Evolutionary conservation across 106 monocot genomes (phyloP).

Genomic region (Narthecium ossifragum): DNA sequence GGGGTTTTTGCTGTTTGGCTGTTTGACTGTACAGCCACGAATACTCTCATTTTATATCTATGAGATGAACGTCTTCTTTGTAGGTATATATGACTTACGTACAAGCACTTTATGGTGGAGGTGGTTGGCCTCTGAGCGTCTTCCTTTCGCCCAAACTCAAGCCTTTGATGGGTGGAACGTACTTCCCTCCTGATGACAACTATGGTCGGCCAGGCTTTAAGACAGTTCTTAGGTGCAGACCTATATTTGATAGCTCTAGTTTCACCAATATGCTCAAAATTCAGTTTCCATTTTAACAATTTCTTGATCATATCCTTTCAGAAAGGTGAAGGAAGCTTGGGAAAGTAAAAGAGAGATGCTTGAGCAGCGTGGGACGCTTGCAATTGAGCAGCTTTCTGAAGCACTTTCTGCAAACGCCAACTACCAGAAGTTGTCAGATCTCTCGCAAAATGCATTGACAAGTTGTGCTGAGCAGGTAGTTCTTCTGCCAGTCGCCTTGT

Average conservation of each 20-base stretch:
- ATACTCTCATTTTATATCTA: no score
- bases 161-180: slow-evolving; percentile 97
- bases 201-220: slow-evolving; percentile 91
- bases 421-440: slow-evolving; percentile 38
- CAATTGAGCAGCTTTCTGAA: slow-evolving; percentile 80
- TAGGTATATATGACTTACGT: slow-evolving; percentile 99
- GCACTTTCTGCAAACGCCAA: slow-evolving; percentile 54
- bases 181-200: slow-evolving; percentile 94
- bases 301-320: slow-evolving; percentile 18
- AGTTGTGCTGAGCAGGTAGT: slow-evolving; percentile 70
- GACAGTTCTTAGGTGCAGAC: slow-evolving; percentile 65
- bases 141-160: slow-evolving; percentile 90
- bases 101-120: slow-evolving; percentile 83
- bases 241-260: background rate
- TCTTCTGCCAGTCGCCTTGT: no score
- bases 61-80: no score
- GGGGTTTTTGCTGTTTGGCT: no score
- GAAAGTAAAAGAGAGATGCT: slow-evolving; percentile 68
- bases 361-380: slow-evolving; percentile 52
- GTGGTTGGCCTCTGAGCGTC: slow-evolving; percentile 95
- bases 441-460: slow-evolving; percentile 30
- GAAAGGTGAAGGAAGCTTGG: slow-evolving; percentile 95
- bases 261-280: background rate
- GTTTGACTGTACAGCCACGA: no score
- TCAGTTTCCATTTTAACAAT: background rate